phyloP scores from a whole-genome alignment of 2,329 filamentous ascomycete species.

The Penicillium griseofulvum region DNA sequence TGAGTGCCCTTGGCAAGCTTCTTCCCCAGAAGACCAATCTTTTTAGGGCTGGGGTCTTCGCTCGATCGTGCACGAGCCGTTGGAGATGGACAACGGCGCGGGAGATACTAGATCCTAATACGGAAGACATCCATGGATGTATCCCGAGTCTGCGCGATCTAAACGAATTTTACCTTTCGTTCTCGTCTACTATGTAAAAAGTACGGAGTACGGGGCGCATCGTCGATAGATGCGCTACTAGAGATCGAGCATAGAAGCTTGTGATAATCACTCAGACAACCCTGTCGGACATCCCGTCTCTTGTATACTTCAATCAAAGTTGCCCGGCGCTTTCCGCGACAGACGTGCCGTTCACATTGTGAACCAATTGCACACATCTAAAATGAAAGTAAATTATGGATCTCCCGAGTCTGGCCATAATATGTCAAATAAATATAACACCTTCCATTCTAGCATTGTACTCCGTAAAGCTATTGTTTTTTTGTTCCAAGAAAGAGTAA shows the following conservation, averaged over 20 bases:
- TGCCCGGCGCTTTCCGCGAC: constrained; percentile 28
- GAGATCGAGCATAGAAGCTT: not conserved
- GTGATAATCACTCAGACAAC: not conserved
- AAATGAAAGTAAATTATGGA: not conserved
- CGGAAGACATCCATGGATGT: no score
- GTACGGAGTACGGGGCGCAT: no score
- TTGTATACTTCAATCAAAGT: constrained; percentile 1
- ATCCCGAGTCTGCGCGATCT: not conserved
- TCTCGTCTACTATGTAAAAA: not conserved
- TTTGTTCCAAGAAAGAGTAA: no score
- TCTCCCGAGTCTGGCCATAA: not conserved
- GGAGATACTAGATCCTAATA: not conserved
- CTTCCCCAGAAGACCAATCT: constrained; percentile 1
- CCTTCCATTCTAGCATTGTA: not conserved
- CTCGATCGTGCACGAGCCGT: constrained; percentile 7
- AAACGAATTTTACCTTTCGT: not conserved
- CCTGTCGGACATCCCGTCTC: constrained; percentile 4
- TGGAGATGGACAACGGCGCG: not conserved
- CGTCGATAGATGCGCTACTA: not conserved
- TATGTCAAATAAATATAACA: constrained; percentile 1
- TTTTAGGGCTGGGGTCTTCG: constrained; percentile 1
- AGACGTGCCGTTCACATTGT: constrained; percentile 6
- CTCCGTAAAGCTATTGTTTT: not conserved
- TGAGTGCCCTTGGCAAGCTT: constrained; percentile 3
- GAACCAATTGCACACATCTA: constrained; percentile 6